A percentile compares a stretch with the other conserved stretches of the same genome.
Conservation (phyloP, 208 protist species). For the Leishmania tropica region DNA sequence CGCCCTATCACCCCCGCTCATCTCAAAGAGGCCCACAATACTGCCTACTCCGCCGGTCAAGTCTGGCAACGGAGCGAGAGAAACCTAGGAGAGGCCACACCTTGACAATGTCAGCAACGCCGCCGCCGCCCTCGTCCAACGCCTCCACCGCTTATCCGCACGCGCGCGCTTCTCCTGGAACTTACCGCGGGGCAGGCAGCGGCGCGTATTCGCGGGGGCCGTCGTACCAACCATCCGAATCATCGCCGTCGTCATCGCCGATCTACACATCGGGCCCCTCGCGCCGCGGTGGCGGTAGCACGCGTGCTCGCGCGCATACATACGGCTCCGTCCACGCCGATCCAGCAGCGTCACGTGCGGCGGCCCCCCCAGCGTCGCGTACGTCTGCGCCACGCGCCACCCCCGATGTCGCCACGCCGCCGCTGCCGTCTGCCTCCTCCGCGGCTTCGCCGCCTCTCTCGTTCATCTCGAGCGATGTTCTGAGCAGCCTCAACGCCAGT, state of each 20-base stretch:
- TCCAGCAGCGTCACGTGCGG: neutral
- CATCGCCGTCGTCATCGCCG: neutral
- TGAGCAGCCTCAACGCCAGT: conserved; percentile 24
- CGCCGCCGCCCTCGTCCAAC: conserved; percentile 13
- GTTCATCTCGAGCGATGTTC: conserved; percentile 13
- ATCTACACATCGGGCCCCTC: neutral
- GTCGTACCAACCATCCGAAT: neutral
- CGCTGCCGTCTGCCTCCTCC: neutral
- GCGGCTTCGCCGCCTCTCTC: conserved; percentile 1
- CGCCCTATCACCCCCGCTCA: neutral
- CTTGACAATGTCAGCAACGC: conserved; percentile 11
- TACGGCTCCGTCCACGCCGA: neutral
- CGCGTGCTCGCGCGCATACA: neutral
- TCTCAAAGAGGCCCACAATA: neutral
- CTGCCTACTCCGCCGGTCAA: neutral
- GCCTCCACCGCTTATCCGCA: neutral
- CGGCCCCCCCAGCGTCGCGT: neutral
- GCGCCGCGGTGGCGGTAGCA: neutral
- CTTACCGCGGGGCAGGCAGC: neutral
- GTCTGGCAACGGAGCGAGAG: neutral
- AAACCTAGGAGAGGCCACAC: neutral
- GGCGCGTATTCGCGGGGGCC: neutral
- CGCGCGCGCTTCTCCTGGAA: neutral
- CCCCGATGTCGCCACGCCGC: neutral
- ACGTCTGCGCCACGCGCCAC: neutral